These are phyloP conservation scores for Nematodospora valgi DNA, from an alignment of 805 yeast genomes.

Conservation along the genomic window DNA sequence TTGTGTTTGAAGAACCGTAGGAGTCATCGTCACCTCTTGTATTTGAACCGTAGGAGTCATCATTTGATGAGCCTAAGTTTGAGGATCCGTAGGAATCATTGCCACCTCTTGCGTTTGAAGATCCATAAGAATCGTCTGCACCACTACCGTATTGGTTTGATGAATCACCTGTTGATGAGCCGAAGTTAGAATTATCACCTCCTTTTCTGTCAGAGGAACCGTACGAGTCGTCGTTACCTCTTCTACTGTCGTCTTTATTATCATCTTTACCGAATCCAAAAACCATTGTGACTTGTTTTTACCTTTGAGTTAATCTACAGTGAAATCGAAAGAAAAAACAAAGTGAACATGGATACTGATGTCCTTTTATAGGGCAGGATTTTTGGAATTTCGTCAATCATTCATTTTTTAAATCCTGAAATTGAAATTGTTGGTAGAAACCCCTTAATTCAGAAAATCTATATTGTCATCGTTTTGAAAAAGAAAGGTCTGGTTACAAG, in stretches of 20 bases:
- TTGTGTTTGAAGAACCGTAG: conserved; percentile 16
- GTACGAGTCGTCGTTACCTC: conserved; percentile 13
- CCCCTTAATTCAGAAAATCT: too few species aligned
- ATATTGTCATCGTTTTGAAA: too few species aligned
- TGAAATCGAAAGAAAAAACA: background rate
- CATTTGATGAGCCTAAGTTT: conserved; percentile 16
- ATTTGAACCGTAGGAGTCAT: conserved; percentile 26
- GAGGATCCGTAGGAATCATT: conserved; percentile 21
- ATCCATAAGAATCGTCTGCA: background rate
- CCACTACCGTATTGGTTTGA: conserved; percentile 7
- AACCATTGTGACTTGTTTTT: conserved; percentile 20
- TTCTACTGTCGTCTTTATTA: conserved; percentile 13
- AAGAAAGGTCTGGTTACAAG: too few species aligned
- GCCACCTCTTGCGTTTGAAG: conserved; percentile 2
- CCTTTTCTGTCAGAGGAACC: conserved; percentile 11
- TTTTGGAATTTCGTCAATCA: too few species aligned
- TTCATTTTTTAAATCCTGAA: too few species aligned
- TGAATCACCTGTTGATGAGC: conserved; percentile 9
- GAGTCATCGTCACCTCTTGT: conserved; percentile 16
- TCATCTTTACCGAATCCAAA: conserved; percentile 31
- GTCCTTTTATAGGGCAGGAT: too few species aligned
- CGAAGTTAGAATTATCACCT: conserved; percentile 7
- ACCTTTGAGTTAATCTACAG: background rate
- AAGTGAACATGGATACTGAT: too few species aligned
- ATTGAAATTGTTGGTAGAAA: too few species aligned